Percentiles rank a stretch among this genome's conserved stretches.
phyloP scores from a whole-genome alignment of 1,139 yeast genomes.

The Kodamaea anthophila region DNA sequence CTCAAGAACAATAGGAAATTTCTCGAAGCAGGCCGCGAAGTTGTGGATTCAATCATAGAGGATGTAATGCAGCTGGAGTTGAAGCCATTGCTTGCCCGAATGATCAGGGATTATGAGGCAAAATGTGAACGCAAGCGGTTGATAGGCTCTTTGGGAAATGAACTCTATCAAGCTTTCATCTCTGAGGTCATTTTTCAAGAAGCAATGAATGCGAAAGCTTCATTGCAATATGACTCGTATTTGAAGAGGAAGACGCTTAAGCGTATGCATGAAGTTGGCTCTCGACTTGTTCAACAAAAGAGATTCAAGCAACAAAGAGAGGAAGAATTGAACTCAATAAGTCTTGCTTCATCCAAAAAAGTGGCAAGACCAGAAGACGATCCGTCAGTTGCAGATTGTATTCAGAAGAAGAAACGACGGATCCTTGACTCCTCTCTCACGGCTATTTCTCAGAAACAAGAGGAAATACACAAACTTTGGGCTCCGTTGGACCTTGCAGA shows the following conservation, averaged over 20 bases:
- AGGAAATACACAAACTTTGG: conserved; percentile 36
- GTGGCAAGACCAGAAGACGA: conserved; percentile 19
- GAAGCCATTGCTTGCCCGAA: conserved; percentile 17
- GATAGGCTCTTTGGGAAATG: conserved; percentile 36
- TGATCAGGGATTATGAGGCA: conserved; percentile 17
- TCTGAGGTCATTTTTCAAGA: conserved; percentile 46
- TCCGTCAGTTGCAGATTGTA: too few species aligned
- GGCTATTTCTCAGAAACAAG: conserved; percentile 21
- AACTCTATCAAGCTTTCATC: conserved; percentile 54
- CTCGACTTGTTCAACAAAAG: conserved; percentile 16
- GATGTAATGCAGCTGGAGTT: conserved; percentile 28
- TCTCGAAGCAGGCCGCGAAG: conserved; percentile 15
- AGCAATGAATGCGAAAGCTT: conserved; percentile 39
- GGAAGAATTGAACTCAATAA: conserved; percentile 37
- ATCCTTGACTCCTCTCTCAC: too few species aligned
- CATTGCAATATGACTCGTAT: conserved; percentile 17
- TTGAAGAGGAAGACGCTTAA: conserved; percentile 22
- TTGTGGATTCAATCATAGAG: conserved; percentile 25
- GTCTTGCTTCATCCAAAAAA: conserved; percentile 15
- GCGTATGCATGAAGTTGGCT: conserved; percentile 22
- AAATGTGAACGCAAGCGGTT: conserved; percentile 22
- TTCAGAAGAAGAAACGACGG: neutral
- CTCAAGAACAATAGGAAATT: conserved; percentile 15
- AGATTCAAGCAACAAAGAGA: conserved; percentile 25
- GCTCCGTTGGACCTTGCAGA: conserved; percentile 28